Base-by-base conservation (phyloP, 2,329 filamentous ascomycete species). In the Clarireedia homoeocarpa region DNA sequence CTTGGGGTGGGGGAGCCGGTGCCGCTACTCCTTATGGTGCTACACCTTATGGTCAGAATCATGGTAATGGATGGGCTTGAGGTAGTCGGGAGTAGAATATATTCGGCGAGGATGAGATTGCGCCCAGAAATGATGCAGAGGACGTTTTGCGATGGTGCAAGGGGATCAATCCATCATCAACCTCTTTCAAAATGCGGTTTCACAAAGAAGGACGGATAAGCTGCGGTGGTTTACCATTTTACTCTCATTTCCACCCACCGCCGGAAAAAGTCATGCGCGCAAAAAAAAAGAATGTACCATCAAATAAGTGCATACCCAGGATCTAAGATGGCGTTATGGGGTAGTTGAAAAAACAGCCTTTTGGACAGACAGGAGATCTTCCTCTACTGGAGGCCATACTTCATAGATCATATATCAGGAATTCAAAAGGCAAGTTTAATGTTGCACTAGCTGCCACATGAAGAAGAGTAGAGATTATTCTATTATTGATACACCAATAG, bases 1-100 rank as follows among this genome's bases (percentile, higher is more conserved):
- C 81, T 17, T 91, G 88, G 81, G 86, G 86, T 17, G 82, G 76
- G 38, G 80, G 74, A 7, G 73, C 73, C 30, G 80, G 75, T 15
- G 74, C 73, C 20, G 72, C 77, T 53, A 83, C 80, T 23, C 79
- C 80, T 5, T 83, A 80, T 64, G 80, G 80, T 42, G 79, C 79
- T 27, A 84, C 81, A 10, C 80, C 82, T 9, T 85, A 85, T 65
- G 82, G 82, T 42, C 53, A 55, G 20, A 23, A 23, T 44, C 24
- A 30, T 42, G 54, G 53, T 6, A 63, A 61, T 48, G 66, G 64
- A 39, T 69, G 66, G 66, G 57, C 59, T 49, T 65, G 58, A 55
- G 27, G 20, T 23, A 36, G 40, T 10, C 20, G 27, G 30, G 39
- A 27, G n/a, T 36, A 36, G n/a, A 9, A 23, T 23, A n/a, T 10